phyloP scores from a whole-genome alignment of 495 filamentous ascomycete species.

The Hyaloscypha hepaticicola region DNA sequence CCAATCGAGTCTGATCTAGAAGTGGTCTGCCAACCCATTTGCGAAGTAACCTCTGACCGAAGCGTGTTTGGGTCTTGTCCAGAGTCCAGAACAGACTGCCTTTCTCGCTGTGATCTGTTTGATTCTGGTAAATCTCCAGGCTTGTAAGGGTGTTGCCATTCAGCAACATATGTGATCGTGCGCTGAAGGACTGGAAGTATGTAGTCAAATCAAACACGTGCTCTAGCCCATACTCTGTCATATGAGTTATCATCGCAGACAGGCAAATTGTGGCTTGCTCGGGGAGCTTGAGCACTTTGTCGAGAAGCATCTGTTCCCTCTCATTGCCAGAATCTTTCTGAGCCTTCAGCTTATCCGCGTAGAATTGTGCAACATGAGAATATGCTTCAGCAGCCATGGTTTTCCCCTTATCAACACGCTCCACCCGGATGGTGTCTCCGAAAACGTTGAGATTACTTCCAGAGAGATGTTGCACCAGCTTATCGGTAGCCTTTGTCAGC shows the following conservation, averaged over 20 bases:
- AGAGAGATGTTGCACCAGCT: slow-evolving; percentile 86
- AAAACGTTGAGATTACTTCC: slow-evolving; percentile 88
- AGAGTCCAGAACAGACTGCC: slow-evolving; percentile 96
- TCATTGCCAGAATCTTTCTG: slow-evolving; percentile 41
- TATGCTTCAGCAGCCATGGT: slow-evolving; percentile 80
- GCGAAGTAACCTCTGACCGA: slow-evolving; percentile 82
- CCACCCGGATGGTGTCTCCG: slow-evolving; percentile 83
- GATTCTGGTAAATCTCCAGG: slow-evolving; percentile 93
- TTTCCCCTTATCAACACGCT: slow-evolving; percentile 72
- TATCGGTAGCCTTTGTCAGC: slow-evolving; percentile 89
- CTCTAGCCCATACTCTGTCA: slow-evolving; percentile 90
- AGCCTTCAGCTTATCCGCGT: slow-evolving; percentile 78
- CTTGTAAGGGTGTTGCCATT: slow-evolving; percentile 95
- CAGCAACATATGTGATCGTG: slow-evolving; percentile 91
- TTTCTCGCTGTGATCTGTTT: slow-evolving; percentile 81
- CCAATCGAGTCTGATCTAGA: slow-evolving; percentile 71
- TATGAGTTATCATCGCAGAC: slow-evolving; percentile 93
- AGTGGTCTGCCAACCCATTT: slow-evolving; percentile 96
- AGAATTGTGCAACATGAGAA: slow-evolving; percentile 91
- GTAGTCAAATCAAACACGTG: slow-evolving; percentile 97
- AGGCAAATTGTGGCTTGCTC: slow-evolving; percentile 89
- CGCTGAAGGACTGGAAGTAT: slow-evolving; percentile 96
- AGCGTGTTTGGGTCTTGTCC: slow-evolving; percentile 87
- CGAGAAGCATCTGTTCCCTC: slow-evolving; percentile 60
- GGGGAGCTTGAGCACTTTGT: slow-evolving; percentile 81